phyloP scores from a whole-genome alignment of 495 filamentous ascomycete genomes.

The Cairneyella variabilis region DNA sequence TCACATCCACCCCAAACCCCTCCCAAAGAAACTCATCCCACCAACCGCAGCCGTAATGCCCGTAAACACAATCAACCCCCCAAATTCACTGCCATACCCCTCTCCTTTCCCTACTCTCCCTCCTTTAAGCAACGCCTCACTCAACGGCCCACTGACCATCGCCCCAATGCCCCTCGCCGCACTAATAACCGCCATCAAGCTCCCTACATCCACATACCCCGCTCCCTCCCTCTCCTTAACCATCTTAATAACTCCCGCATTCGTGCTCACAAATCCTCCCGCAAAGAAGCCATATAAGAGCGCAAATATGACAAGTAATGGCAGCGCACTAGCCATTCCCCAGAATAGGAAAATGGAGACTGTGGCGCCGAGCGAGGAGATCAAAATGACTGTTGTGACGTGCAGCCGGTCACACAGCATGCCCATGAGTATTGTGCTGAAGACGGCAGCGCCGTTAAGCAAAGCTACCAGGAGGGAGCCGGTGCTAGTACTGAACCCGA shows the following conservation, averaged over 20 bases:
- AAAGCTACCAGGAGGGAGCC: conserved; percentile 50
- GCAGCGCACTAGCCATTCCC: conserved; percentile 54
- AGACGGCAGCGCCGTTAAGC: conserved; percentile 52
- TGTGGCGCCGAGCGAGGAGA: conserved; percentile 53
- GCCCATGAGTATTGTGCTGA: conserved; percentile 58
- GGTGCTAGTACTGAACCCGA: conserved; percentile 22
- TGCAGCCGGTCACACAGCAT: conserved; percentile 55
- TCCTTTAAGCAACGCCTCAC: conserved; percentile 46
- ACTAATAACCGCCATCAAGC: conserved; percentile 41
- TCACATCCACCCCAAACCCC: conserved; percentile 32
- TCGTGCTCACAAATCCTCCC: conserved; percentile 57
- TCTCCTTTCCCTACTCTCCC: conserved; percentile 30
- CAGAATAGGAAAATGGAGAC: conserved; percentile 62
- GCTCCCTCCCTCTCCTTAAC: conserved; percentile 31
- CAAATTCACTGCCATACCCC: conserved; percentile 49
- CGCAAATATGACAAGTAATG: conserved; percentile 60
- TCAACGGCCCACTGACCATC: conserved; percentile 57
- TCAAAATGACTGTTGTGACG: conserved; percentile 55
- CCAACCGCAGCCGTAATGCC: conserved; percentile 50
- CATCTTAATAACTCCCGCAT: conserved; percentile 57
- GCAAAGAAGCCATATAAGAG: conserved; percentile 68
- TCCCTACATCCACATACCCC: conserved; percentile 42
- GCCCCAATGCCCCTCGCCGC: conserved; percentile 65
- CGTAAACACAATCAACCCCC: conserved; percentile 52
- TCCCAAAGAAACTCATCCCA: conserved; percentile 45